phyloP scores from a whole-genome alignment of 78 protist species.

The Dictyostelium citrinum region DNA sequence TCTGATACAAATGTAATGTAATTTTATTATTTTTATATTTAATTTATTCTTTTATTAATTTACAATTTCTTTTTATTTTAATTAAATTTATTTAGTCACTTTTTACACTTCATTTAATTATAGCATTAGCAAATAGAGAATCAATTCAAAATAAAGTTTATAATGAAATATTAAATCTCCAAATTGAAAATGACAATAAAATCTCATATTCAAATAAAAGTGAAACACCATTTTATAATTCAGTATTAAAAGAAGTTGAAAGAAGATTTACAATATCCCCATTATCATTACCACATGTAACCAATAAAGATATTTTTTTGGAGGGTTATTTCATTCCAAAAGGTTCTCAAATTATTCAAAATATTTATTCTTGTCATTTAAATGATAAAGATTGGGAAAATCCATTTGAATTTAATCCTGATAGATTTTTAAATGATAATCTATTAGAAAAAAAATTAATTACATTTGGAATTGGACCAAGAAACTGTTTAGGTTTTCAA shows the following conservation, averaged over 20 bases:
- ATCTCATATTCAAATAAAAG: not conserved
- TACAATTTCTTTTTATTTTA: not conserved
- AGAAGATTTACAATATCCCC: not conserved
- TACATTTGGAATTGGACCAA: conserved; percentile 8
- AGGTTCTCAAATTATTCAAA: not conserved
- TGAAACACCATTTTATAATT: not conserved
- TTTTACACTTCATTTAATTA: not conserved
- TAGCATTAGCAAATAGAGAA: not conserved
- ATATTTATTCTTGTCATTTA: not conserved
- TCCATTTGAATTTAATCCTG: conserved; percentile 2
- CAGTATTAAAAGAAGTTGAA: not conserved
- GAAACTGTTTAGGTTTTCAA: conserved; percentile 13
- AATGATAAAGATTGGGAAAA: conserved; percentile 3
- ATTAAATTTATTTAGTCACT: not conserved
- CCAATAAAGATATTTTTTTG: not conserved
- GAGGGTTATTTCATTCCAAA: conserved; percentile 5
- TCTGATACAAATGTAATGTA: not conserved
- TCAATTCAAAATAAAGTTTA: not conserved
- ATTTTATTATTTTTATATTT: not conserved
- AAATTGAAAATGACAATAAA: not conserved
- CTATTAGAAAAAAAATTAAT: not conserved
- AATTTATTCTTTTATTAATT: not conserved
- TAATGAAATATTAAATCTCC: not conserved
- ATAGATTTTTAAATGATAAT: not conserved
- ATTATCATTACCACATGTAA: not conserved